phyloP scores from a whole-genome alignment of 352 stramenopile species.

The Pythium myriotylum region DNA sequence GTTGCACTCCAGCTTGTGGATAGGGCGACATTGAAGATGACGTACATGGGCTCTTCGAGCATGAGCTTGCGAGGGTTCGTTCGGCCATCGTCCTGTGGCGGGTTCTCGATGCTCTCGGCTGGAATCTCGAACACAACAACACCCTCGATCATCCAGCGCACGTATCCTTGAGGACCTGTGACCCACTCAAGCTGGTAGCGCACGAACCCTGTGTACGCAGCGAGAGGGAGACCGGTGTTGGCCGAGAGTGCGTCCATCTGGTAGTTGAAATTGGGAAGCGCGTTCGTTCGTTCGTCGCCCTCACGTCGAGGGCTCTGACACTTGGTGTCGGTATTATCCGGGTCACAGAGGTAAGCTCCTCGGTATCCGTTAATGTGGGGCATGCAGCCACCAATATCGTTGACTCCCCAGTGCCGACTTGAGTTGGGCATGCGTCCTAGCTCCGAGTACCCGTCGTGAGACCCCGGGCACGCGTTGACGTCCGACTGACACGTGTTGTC shows the following conservation, averaged over 20 bases:
- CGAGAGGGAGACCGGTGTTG: constrained; percentile 84
- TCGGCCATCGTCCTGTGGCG: constrained; percentile 47
- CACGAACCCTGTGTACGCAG: constrained; percentile 80
- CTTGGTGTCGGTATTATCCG: constrained; percentile 39
- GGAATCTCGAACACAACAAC: constrained; percentile 89
- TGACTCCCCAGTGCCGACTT: constrained; percentile 53
- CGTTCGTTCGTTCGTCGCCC: too few relatives aligned
- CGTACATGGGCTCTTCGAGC: constrained; percentile 93
- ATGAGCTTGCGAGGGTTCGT: constrained; percentile 89
- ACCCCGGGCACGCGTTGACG: constrained; percentile 39
- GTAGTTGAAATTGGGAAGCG: constrained; percentile 50
- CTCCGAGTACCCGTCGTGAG: constrained; percentile 58
- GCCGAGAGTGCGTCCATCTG: constrained; percentile 95
- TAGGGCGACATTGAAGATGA: constrained; percentile 96
- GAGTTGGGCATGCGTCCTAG: constrained; percentile 43
- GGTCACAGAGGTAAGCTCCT: constrained; percentile 57
- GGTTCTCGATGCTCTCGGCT: constrained; percentile 49
- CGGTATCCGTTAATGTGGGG: constrained; percentile 62
- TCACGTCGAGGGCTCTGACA: constrained; percentile 26
- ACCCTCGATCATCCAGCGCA: constrained; percentile 81
- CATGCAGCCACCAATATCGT: constrained; percentile 62
- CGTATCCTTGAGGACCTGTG: constrained; percentile 48
- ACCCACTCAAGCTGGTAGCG: constrained; percentile 78
- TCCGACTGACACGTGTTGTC: constrained; percentile 57
- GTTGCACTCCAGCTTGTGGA: constrained; percentile 86